Evolutionary conservation across 2,329 filamentous ascomycete species (phyloP).

Genomic region (Cladosporium sp.): DNA sequence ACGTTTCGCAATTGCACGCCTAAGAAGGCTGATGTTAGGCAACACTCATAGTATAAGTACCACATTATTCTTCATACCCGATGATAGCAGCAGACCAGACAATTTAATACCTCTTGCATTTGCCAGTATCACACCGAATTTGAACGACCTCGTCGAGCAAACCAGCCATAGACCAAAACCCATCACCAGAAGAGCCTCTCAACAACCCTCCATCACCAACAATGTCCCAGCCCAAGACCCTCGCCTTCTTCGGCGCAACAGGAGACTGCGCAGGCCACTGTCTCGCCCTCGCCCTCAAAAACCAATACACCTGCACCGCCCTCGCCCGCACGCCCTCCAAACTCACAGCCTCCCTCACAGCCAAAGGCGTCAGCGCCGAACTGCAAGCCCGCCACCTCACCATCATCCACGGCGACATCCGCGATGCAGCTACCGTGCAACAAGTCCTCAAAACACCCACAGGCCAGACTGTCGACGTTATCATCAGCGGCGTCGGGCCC

Average conservation of each 20-base stretch:
- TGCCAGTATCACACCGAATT: not conserved
- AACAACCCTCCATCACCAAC: constrained; percentile 36
- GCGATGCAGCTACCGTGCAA: constrained; percentile 46
- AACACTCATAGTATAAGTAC: not conserved
- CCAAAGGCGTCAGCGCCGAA: constrained; percentile 43
- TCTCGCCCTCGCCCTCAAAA: constrained; percentile 48
- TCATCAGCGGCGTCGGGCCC: constrained; percentile 53
- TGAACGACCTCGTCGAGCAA: not conserved
- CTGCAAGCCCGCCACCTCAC: constrained; percentile 46
- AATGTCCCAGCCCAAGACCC: constrained; percentile 31
- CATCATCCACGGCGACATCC: constrained; percentile 52
- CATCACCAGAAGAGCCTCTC: constrained; percentile 15
- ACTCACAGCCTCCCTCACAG: constrained; percentile 46
- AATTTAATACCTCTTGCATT: not conserved
- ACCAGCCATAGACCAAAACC: not conserved
- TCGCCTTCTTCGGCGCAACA: constrained; percentile 57
- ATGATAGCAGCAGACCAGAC: not conserved
- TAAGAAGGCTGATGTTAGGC: not conserved
- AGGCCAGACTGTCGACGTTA: constrained; percentile 43
- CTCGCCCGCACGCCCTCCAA: constrained; percentile 55
- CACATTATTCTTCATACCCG: not conserved
- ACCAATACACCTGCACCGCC: constrained; percentile 49
- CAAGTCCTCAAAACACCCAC: constrained; percentile 36
- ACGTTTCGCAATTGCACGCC: not conserved
- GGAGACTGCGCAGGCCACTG: constrained; percentile 50